Evolutionary conservation across 257 asterid species (phyloP), one percentile per base, ranked within the genome.

Genomic region (Leptodermis oblonga): DNA sequence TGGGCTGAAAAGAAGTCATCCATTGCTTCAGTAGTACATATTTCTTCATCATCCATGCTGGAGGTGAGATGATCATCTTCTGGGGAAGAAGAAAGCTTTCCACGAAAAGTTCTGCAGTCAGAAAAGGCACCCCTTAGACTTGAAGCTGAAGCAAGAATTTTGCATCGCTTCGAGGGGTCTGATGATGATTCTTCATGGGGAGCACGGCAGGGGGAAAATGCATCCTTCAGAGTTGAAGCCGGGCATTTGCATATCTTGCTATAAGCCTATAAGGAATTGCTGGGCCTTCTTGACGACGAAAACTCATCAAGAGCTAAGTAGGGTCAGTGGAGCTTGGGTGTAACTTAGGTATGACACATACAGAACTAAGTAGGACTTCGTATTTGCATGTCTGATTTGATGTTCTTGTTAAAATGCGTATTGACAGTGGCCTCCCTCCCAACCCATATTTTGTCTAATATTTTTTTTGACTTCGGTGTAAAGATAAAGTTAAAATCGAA

Each of bases 41-140:
- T 92, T 65, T 88, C 92, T 80, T 91, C 95, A 45, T 85, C 84
- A 36, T 85, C 81, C 54, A 81, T 77, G 75, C 22, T 45, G 53
- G 67, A 75, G 46, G 80, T 67, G 66, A 72, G 82, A n/a, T 84
- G 81, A n/a, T 84, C 87, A 20, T 80, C 85, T 4, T 76, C 68
- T 69, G 64, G 65, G 0, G 82, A 74, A 66, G 69, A 68, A 0
- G 87, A 79, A 73, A 67, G 74, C 58, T 72, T 84, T 31, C 74
- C 87, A 9, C 60, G 77, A 69, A 76, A 87, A 60, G 81, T 69
- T 14, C 59, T 25, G 30, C 78, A 74, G n/a, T 60, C 68, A 15
- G 73, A 17, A 48, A 73, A 73, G 48, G 73, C 78, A 25, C 34
- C 73, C 68, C 49, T 71, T 45, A 62, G 71, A n/a, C n/a, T n/a